Evolutionary conservation across 2,329 filamentous ascomycete genomes (phyloP), one percentile per base, ranked within the genome.

Genomic region (Xylaria sp.): DNA sequence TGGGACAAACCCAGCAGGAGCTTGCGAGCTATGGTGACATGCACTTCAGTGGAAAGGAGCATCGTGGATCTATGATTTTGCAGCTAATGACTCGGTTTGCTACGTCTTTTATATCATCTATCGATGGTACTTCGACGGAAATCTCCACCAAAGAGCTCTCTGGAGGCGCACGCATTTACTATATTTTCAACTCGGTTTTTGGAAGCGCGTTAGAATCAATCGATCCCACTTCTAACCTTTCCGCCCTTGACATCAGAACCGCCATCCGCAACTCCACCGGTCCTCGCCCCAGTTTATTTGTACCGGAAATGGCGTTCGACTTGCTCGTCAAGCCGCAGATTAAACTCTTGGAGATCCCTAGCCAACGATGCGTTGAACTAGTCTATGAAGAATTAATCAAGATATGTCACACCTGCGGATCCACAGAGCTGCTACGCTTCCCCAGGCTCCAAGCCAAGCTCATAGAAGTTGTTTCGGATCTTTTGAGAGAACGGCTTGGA

Each of bases 1-100:
- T 99, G 94, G 94, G 94, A n/a, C 94, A 99, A 74, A 97, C 94
- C 44, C 94, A 99, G 71, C 94, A 99, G 76, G 94, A 99, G 73
- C 82, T 99, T 52, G 94, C 94, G 40, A 96, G 93, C 73, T 99
- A 99, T 70, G 94, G 94, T 37, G 95, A 97, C 71, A 96, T 94
- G 78, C 90, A 96, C 66, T 99, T 99, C 71, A 96, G 90, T 60
- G 94, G 94, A 66, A 96, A 96, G 72, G 94, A 97, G 72, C 94
- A 99, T 71, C 85, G 93, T 46, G 94, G 94, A 26, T 96, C 93
- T 22, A 82, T 99, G 59, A 96, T 99, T 53, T 77, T 99, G 59
- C 93, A 97, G 73, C 84, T 96, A 52, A 99, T 99, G 94, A 99
- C 94, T 11, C 90, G 94, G 39, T 99, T 99, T 68, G 94, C 94